Base-by-base conservation (phyloP, 2,329 filamentous ascomycete species). In the Plenodomus lindquistii region DNA sequence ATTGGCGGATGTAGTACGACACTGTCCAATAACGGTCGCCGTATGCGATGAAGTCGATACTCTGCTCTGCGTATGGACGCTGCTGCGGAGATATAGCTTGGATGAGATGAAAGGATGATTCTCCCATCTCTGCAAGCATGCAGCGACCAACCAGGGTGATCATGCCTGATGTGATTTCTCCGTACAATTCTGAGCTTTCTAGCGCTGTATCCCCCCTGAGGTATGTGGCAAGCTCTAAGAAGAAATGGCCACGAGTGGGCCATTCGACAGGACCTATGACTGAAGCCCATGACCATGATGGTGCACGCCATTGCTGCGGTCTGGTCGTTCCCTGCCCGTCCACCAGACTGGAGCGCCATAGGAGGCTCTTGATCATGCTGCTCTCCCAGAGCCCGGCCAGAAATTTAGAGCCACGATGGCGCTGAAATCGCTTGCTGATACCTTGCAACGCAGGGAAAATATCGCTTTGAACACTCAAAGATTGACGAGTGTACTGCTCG, bases 251-350 rank as follows among this genome's bases (percentile, higher is more conserved):
- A 18, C 34, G 24, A 1, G 8, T 20, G 1, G n/a, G 29, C 46
- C 46, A 49, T 4, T 2, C 8, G 1, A 50, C 35, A 1, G 22
- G n/a, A 11, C 38, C 42, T 0, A 36, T 1, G 4, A 42, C 3
- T 4, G 47, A 46, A 10, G 42, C 38, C 47, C 47, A 50, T 13
- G 47, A 50, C 47, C 47, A 50, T 9, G 47, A 50, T 0, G 47
- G 47, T 11, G 42, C 42, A 0, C 42, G 42, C 47, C 47, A 50
- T 42, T 17, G 6, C 5, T 38, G 11, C 4, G 35, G 38, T 39
- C 10, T n/a, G 0, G 1, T 9, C 20, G 17, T 13, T 41, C 17
- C 11, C 22, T 24, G 22, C 11, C 11, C 22, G 11, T 24, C 22
- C 11, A 24, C 22, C 5, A 5, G 11, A 24, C 11, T 24, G 8